Percentiles rank a stretch among this genome's conserved stretches.
Evolutionary conservation across 305 asterid genomes (phyloP).

Genomic region (Solanum hybrid): DNA sequence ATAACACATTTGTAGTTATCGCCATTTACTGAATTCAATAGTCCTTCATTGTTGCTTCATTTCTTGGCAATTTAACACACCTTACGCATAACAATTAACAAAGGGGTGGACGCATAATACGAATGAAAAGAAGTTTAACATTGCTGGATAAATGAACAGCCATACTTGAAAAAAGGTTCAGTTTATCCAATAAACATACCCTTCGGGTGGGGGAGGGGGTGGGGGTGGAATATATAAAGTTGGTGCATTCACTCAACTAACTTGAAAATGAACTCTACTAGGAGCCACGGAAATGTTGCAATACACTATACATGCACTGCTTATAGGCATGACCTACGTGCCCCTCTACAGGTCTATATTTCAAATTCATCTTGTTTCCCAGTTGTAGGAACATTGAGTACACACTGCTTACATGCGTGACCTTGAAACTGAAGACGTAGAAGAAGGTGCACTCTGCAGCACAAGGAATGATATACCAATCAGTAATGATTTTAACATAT

Average conservation of each 20-base stretch:
- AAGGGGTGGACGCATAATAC: background rate
- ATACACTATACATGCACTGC: background rate
- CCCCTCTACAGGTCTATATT: background rate
- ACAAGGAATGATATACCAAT: conserved; percentile 9
- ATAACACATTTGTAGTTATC: background rate
- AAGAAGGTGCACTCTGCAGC: conserved; percentile 15
- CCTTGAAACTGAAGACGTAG: conserved; percentile 26
- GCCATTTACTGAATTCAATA: background rate
- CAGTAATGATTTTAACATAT: background rate
- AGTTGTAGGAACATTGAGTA: background rate
- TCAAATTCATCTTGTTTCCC: background rate
- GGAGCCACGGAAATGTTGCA: background rate
- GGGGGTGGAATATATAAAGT: background rate
- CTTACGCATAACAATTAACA: background rate
- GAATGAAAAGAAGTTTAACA: background rate
- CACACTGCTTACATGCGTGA: conserved; percentile 33
- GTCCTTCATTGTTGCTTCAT: background rate
- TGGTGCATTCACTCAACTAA: background rate
- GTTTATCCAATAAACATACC: background rate
- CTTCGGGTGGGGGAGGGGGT: background rate
- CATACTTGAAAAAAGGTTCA: background rate
- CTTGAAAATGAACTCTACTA: background rate
- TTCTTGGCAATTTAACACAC: background rate
- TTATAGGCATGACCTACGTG: background rate
- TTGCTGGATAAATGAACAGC: background rate